Evolutionary conservation across 2,329 filamentous ascomycete genomes (phyloP).

Genomic region (Phialophora expanda): DNA sequence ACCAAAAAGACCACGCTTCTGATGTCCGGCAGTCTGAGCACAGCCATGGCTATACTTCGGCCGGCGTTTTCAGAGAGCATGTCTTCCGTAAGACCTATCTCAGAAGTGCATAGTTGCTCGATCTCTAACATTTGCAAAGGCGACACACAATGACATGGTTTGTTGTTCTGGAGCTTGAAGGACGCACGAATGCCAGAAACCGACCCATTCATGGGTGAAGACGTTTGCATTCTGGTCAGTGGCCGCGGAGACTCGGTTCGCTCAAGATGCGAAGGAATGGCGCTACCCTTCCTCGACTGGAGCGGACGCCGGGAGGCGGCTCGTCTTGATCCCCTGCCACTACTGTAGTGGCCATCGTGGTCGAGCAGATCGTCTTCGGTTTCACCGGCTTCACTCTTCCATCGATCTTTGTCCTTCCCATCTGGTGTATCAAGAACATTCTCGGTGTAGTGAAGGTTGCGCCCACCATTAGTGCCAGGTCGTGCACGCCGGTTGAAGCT

Average conservation of each 20-base stretch:
- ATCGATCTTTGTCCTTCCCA: constrained; percentile 49
- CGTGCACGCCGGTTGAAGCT: constrained; percentile 75
- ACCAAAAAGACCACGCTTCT: constrained; percentile 73
- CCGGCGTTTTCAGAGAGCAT: constrained; percentile 92
- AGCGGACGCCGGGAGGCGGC: constrained; percentile 48
- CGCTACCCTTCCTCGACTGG: constrained; percentile 52
- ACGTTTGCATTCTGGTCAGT: constrained; percentile 42
- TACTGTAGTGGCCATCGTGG: constrained; percentile 51
- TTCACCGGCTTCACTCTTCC: constrained; percentile 78
- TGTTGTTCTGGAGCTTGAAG: constrained; percentile 61
- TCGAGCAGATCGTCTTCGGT: constrained; percentile 49
- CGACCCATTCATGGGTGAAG: constrained; percentile 50
- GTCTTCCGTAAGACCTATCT: constrained; percentile 84
- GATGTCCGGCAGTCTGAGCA: constrained; percentile 61
- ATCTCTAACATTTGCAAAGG: constrained; percentile 88
- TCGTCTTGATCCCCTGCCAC: constrained; percentile 54
- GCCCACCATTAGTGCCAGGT: constrained; percentile 76
- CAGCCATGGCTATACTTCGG: constrained; percentile 83
- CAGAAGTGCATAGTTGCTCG: constrained; percentile 86
- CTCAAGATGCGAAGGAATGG: constrained; percentile 46
- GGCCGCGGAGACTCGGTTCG: constrained; percentile 39
- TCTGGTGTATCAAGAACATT: constrained; percentile 77
- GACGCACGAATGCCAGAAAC: constrained; percentile 40
- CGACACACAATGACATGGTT: constrained; percentile 63
- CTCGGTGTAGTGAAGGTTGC: constrained; percentile 89